Evolutionary conservation across 148 eudicot species (phyloP), one percentile per base, ranked within the genome.

Genomic region (Chenopodium formosanum): DNA sequence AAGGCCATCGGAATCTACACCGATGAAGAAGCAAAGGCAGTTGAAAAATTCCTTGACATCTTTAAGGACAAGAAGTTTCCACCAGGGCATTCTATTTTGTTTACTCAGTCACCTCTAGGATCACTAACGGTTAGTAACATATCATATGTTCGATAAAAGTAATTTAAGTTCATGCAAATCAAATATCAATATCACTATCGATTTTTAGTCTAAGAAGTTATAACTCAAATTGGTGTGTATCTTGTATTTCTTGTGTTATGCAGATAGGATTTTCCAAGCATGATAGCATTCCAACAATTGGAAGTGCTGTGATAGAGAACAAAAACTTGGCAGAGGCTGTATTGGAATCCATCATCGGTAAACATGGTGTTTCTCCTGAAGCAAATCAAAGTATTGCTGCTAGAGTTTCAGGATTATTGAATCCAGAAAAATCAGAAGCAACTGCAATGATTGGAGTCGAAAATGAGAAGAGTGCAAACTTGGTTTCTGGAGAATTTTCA

Each of bases 311-410:
- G 81, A 93, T 95, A 27, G 89, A 92, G 81, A 93, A 92, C 86
- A 89, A 89, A 67, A 91, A 86, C 12, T 68, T 93, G 77, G 81
- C 92, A 0, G 92, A 89, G 85, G 90, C 93, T 2, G 80, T 95
- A 32, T 75, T 93, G 46, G 96, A 91, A 75, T 91, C 94, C 0
- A 91, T 93, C 19, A 84, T 95, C 0, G 98, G 98, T n/a, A 76
- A 83, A 75, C 86, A 90, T 34, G 97, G 97, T 10, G 98, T 95
- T 56, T 95, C 98, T 73, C 98, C 97, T 50, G 88, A 47, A 25
- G 91, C 96, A 19, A 91, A 86, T 70, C 81, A 80, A 84, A 93
- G 94, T 80, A 79, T 95, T 78, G 97, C 96, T 2, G 79, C 78
- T 34, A 86, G 93, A 83, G 0, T 91, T 23, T 83, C 88, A 3